These are phyloP conservation scores for Arabis alpina DNA, from an alignment of 345 rosid species.

Conservation along the genomic window DNA sequence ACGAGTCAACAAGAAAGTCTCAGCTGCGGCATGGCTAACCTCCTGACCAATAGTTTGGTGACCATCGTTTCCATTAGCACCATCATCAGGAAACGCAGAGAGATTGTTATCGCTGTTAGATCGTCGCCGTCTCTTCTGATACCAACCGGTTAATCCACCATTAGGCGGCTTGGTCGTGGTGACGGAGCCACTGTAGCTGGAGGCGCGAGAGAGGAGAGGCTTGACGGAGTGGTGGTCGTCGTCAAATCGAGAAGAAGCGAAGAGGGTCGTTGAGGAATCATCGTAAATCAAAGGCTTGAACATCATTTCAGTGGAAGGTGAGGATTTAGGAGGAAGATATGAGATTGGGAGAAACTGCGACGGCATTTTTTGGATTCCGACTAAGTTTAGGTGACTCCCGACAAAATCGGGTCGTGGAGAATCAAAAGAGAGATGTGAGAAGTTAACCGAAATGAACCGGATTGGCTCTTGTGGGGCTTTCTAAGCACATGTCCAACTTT, in stretches of 20 bases:
- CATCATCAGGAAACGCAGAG: conserved; percentile 47
- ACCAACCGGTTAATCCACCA: conserved; percentile 30
- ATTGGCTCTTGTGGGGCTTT: no score
- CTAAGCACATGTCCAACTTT: no score
- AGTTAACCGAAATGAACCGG: no score
- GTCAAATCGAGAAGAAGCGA: conserved; percentile 56
- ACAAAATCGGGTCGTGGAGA: neutral
- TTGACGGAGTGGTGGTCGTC: conserved; percentile 50
- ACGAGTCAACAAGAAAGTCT: conserved; percentile 68
- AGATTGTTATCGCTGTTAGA: conserved; percentile 64
- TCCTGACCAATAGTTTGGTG: conserved; percentile 52
- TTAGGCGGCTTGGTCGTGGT: conserved; percentile 3
- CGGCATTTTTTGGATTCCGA: conserved; percentile 42
- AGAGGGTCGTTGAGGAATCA: conserved; percentile 53
- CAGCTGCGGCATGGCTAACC: conserved; percentile 66
- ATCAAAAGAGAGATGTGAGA: no score
- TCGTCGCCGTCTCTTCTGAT: conserved; percentile 67
- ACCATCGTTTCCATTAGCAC: conserved; percentile 20
- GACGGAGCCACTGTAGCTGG: conserved; percentile 50
- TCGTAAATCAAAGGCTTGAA: conserved; percentile 49
- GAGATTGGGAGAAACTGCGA: conserved; percentile 51
- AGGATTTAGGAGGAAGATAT: conserved; percentile 36
- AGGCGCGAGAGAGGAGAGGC: conserved; percentile 62
- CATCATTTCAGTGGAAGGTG: conserved; percentile 41
- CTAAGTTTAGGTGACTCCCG: conserved; percentile 8